Conservation (phyloP, 2,329 filamentous ascomycete species). For the Verticillium dahliae region DNA sequence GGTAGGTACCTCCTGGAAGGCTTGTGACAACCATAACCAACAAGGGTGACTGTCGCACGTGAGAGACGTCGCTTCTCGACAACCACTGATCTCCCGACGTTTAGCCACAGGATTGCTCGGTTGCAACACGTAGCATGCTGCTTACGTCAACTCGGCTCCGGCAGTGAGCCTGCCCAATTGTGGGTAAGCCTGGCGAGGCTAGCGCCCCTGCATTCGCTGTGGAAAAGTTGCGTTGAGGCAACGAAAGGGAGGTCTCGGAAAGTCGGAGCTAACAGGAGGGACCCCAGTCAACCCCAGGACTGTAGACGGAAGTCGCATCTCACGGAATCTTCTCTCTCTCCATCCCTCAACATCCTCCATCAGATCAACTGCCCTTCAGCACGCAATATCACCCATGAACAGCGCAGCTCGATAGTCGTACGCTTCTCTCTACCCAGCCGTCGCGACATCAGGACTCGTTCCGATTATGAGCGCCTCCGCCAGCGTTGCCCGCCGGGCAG, state of each 20-base stretch:
- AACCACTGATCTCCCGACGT: background rate
- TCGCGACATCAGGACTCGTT: background rate
- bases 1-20: background rate
- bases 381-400: background rate
- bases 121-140: background rate
- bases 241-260: background rate
- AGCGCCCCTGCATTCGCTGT: background rate
- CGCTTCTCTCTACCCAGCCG: background rate
- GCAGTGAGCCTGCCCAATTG: background rate
- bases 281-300: background rate
- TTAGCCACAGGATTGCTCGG: background rate
- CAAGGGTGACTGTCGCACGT: background rate
- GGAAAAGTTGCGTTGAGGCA: background rate
- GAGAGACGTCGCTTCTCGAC: background rate
- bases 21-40: background rate
- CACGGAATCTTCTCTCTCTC: background rate
- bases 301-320: background rate
- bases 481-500: conserved; percentile 47
- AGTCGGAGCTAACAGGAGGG: background rate
- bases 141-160: background rate
- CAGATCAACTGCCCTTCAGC: background rate
- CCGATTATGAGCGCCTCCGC: conserved; percentile 48
- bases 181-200: background rate
- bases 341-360: background rate
- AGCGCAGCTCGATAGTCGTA: background rate